Conservation (phyloP, 2,329 filamentous ascomycete genomes). For the Penicillium sp. region DNA sequence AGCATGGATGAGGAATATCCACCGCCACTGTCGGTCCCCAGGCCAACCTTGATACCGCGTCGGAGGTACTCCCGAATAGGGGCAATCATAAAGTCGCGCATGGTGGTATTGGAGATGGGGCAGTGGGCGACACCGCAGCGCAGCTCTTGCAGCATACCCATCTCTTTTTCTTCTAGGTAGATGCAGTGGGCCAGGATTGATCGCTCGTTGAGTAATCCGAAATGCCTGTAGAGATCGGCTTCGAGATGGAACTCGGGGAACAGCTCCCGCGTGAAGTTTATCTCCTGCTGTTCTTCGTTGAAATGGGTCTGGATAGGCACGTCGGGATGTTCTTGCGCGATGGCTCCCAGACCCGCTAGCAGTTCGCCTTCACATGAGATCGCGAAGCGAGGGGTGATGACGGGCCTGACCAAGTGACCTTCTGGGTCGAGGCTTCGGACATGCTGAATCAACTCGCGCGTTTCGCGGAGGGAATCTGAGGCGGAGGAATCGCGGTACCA, state of each 20-base stretch:
- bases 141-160: conserved; percentile 48
- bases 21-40: conserved; percentile 66
- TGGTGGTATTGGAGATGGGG: conserved; percentile 64
- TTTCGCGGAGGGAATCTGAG: conserved; percentile 53
- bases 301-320: conserved; percentile 68
- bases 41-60: conserved; percentile 63
- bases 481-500: conserved; percentile 54
- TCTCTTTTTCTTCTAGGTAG: conserved; percentile 60
- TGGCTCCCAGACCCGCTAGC: conserved; percentile 57
- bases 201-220: conserved; percentile 55
- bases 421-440: conserved; percentile 51
- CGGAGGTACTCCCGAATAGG: conserved; percentile 59
- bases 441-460: conserved; percentile 53
- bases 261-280: conserved; percentile 55
- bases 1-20: conserved; percentile 62
- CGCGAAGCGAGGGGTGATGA: conserved; percentile 63
- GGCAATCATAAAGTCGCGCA: conserved; percentile 61
- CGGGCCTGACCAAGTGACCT: conserved; percentile 47
- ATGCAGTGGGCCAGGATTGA: conserved; percentile 69
- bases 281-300: conserved; percentile 65
- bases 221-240: conserved; percentile 60
- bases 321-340: conserved; percentile 51
- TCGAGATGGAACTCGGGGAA: conserved; percentile 61
- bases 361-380: conserved; percentile 60
- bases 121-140: conserved; percentile 65